Evolutionary conservation across 805 yeast genomes (phyloP).

Genomic region (Torulaspora indica): DNA sequence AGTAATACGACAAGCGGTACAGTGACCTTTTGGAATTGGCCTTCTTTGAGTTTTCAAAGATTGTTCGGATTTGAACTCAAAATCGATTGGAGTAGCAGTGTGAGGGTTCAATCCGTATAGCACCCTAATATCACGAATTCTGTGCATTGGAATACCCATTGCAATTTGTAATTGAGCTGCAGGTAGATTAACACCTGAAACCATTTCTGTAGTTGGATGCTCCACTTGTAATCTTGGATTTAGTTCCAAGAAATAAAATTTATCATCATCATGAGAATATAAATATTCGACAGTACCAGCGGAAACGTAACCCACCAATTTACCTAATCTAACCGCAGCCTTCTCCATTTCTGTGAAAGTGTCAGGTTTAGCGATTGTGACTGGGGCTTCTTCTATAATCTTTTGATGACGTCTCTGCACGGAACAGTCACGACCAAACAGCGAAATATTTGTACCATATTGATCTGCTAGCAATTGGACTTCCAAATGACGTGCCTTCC

Average conservation of each 20-base stretch:
- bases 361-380: slow-evolving; percentile 80
- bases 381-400: slow-evolving; percentile 99
- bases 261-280: slow-evolving; percentile 89
- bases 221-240: slow-evolving; percentile 99
- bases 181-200: slow-evolving; percentile 94
- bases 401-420: slow-evolving; percentile 99
- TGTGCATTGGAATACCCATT: slow-evolving; percentile 97
- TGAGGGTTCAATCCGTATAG: slow-evolving; percentile 96
- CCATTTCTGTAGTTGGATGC: slow-evolving; percentile 99
- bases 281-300: slow-evolving; percentile 99
- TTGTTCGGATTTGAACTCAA: slow-evolving; percentile 71
- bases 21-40: slow-evolving; percentile 96
- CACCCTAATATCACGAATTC: slow-evolving; percentile 87
- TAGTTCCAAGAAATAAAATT: slow-evolving; percentile 92
- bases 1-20: slow-evolving; percentile 98
- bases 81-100: slow-evolving; percentile 83
- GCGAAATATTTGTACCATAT: slow-evolving; percentile 94
- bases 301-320: slow-evolving; percentile 94
- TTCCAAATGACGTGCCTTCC: slow-evolving; percentile 95
- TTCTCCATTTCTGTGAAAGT: slow-evolving; percentile 90
- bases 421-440: slow-evolving; percentile 98
- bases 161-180: slow-evolving; percentile 98
- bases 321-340: slow-evolving; percentile 96
- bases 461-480: slow-evolving; percentile 97
- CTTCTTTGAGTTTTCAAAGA: slow-evolving; percentile 76